phyloP scores from a whole-genome alignment of 2,329 filamentous ascomycete genomes.

The Rutstroemia sp. region DNA sequence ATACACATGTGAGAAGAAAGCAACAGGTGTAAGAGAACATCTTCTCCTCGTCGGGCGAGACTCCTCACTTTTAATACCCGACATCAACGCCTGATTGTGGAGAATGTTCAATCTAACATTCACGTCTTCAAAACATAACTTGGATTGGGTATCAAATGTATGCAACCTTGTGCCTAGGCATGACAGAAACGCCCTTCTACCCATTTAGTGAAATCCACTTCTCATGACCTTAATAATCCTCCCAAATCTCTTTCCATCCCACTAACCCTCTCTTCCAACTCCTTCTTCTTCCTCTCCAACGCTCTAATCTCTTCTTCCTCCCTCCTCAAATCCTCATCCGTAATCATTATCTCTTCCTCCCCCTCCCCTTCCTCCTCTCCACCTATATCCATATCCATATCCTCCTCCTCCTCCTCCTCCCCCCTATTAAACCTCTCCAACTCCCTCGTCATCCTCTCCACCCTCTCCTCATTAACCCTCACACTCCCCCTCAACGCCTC shows the following conservation, averaged over 20 bases:
- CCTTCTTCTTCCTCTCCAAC: slow-evolving; percentile 55
- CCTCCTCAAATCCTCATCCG: slow-evolving; percentile 58
- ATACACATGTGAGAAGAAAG: too few relatives aligned
- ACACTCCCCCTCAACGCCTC: slow-evolving; percentile 65
- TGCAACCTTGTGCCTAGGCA: too few relatives aligned
- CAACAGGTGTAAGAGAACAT: too few relatives aligned
- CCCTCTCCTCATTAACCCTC: slow-evolving; percentile 71
- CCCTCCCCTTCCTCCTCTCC: slow-evolving; percentile 40
- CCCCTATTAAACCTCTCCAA: slow-evolving; percentile 67
- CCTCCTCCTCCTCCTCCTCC: slow-evolving; percentile 44
- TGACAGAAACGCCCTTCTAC: too few relatives aligned
- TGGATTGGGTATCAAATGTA: too few relatives aligned
- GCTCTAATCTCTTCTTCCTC: slow-evolving; percentile 63
- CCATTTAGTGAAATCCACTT: too few relatives aligned
- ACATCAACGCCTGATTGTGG: too few relatives aligned
- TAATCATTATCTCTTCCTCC: slow-evolving; percentile 41
- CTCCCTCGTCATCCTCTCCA: slow-evolving; percentile 68
- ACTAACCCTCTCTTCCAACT: slow-evolving; percentile 55
- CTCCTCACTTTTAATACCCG: too few relatives aligned
- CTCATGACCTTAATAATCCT: slow-evolving; percentile 35
- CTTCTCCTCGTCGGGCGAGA: too few relatives aligned
- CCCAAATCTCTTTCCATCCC: slow-evolving; percentile 64
- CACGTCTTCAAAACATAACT: too few relatives aligned
- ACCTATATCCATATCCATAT: too few relatives aligned
- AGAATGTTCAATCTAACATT: too few relatives aligned